Conservation (phyloP, 805 yeast genomes). For the Nakazawaea populi region DNA sequence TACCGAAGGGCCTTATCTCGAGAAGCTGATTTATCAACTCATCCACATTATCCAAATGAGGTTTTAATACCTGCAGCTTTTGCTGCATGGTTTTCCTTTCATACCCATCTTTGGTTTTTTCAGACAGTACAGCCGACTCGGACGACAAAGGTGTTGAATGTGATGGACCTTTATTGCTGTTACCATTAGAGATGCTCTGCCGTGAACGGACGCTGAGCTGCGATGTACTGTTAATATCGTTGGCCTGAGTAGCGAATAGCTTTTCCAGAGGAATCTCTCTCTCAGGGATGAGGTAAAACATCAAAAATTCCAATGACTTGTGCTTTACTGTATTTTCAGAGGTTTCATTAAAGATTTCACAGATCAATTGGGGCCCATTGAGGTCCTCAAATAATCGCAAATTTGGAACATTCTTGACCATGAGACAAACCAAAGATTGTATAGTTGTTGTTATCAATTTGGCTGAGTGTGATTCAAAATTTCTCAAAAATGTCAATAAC, state of each 20-base stretch:
- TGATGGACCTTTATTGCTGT: neutral
- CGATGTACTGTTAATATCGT: too few relatives aligned
- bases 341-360: conserved; percentile 35
- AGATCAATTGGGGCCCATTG: conserved; percentile 49
- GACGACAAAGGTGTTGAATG: neutral
- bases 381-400: conserved; percentile 53
- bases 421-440: conserved; percentile 49
- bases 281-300: conserved; percentile 66
- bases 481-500: conserved; percentile 21
- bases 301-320: conserved; percentile 61
- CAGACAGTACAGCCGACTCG: too few relatives aligned
- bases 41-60: conserved; percentile 37
- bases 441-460: conserved; percentile 34
- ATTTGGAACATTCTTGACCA: conserved; percentile 52
- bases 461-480: conserved; percentile 8
- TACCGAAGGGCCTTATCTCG: conserved; percentile 44
- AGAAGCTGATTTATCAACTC: conserved; percentile 41
- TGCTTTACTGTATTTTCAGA: conserved; percentile 49
- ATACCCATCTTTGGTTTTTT: conserved; percentile 16
- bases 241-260: neutral
- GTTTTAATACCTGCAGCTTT: conserved; percentile 35
- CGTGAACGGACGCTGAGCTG: too few relatives aligned
- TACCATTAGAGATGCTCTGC: too few relatives aligned
- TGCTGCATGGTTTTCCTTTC: conserved; percentile 34
- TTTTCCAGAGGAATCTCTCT: conserved; percentile 7